Conservation (phyloP, 805 yeast species). For the Myxozyma nipponensis region DNA sequence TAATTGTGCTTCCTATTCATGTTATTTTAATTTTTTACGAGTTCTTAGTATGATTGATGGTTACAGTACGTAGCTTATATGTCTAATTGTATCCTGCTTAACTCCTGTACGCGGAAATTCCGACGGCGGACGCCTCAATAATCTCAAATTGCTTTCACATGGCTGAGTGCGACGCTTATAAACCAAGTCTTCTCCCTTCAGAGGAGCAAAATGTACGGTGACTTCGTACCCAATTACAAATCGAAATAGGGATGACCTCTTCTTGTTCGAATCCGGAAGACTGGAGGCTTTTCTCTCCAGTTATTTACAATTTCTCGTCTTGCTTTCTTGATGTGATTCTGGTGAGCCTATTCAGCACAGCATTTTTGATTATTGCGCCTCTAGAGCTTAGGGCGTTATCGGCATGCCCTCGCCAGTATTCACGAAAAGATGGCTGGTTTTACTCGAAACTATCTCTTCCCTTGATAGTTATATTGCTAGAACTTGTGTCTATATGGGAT, state of each 20-base stretch:
- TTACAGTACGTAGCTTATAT: too few relatives aligned
- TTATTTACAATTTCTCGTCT: conserved; percentile 33
- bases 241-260: conserved; percentile 2
- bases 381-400: conserved; percentile 11
- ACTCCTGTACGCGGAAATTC: too few relatives aligned
- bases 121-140: too few relatives aligned
- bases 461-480: conserved; percentile 8
- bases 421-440: conserved; percentile 2
- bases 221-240: too few relatives aligned
- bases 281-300: conserved; percentile 39
- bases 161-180: too few relatives aligned
- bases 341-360: conserved; percentile 32
- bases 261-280: conserved; percentile 33
- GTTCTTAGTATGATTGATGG: too few relatives aligned
- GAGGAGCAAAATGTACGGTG: too few relatives aligned
- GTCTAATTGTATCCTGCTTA: too few relatives aligned
- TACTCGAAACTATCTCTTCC: conserved; percentile 5
- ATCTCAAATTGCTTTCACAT: too few relatives aligned
- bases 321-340: conserved; percentile 40
- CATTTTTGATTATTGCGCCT: conserved; percentile 7
- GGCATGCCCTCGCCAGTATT: conserved; percentile 2
- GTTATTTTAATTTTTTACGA: too few relatives aligned
- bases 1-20: too few relatives aligned
- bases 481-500: conserved; percentile 3
- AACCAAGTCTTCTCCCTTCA: too few relatives aligned